Evolutionary conservation across 768 basidiomycete species (phyloP).

Genomic region (Amanita muscaria): DNA sequence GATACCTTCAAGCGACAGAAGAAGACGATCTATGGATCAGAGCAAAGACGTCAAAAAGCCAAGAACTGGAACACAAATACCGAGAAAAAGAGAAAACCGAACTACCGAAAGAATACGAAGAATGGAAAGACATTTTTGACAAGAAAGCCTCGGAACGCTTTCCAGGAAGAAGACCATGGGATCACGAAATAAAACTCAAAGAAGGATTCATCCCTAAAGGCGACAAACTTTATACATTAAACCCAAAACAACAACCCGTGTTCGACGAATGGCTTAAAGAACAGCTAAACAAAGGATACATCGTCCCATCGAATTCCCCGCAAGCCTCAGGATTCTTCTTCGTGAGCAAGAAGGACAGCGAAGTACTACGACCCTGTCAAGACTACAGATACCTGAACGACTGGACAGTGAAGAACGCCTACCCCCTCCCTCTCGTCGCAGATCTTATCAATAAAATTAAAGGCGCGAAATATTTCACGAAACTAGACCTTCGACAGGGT

Average conservation of each 20-base stretch:
- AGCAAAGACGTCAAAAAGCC: too few species aligned
- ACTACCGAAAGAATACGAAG: neutral
- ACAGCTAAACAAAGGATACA: conserved; percentile 16
- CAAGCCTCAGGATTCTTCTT: conserved; percentile 18
- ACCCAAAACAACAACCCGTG: conserved; percentile 19
- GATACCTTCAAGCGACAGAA: too few species aligned
- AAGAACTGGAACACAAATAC: too few species aligned
- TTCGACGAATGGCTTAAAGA: conserved; percentile 16
- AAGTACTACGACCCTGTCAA: conserved; percentile 18
- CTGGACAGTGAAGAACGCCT: conserved; percentile 24
- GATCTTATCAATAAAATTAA: neutral
- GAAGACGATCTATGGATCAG: too few species aligned
- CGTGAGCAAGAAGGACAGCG: conserved; percentile 14
- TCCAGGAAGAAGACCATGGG: conserved; percentile 7
- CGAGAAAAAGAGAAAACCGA: too few species aligned
- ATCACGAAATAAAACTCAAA: conserved; percentile 11
- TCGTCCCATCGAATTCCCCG: conserved; percentile 16
- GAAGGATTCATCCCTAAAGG: neutral
- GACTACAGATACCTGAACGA: conserved; percentile 28
- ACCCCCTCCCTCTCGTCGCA: conserved; percentile 18
- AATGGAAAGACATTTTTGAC: conserved; percentile 6
- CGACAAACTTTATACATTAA: conserved; percentile 12
- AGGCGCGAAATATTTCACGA: conserved; percentile 5
- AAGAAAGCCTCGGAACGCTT: conserved; percentile 7
- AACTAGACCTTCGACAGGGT: conserved; percentile 26